Evolutionary conservation across 2,329 filamentous ascomycete genomes (phyloP).

Genomic region (Aspergillus sp.): DNA sequence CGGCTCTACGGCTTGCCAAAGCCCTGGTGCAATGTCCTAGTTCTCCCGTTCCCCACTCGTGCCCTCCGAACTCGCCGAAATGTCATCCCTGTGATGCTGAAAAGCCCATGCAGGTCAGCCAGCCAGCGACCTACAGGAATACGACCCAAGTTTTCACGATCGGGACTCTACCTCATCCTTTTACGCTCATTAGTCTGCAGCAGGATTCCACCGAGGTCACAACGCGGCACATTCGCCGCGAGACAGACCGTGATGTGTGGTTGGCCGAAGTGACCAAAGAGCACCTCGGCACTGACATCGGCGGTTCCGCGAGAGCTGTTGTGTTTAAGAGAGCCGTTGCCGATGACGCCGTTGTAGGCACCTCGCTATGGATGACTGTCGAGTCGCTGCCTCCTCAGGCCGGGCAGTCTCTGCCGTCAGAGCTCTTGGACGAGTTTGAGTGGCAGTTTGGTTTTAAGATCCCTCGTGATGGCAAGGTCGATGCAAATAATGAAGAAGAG

Average conservation of each 20-base stretch:
- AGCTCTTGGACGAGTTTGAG: slow-evolving; percentile 65
- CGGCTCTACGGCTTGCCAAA: slow-evolving; percentile 70
- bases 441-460: slow-evolving; percentile 89
- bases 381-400: slow-evolving; percentile 54
- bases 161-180: slow-evolving; percentile 86
- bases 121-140: slow-evolving; percentile 70
- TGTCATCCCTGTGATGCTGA: slow-evolving; percentile 74
- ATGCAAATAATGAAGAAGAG: slow-evolving; percentile 38
- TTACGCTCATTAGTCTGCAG: slow-evolving; percentile 73
- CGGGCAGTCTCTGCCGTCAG: slow-evolving; percentile 57
- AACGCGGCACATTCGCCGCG: slow-evolving; percentile 65
- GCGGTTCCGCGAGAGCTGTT: slow-evolving; percentile 66
- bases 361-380: slow-evolving; percentile 80
- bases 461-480: slow-evolving; percentile 55
- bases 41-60: slow-evolving; percentile 72
- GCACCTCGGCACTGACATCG: slow-evolving; percentile 64
- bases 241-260: slow-evolving; percentile 77
- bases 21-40: slow-evolving; percentile 75
- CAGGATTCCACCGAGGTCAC: slow-evolving; percentile 62
- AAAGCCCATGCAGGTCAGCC: slow-evolving; percentile 66
- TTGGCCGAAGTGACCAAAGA: slow-evolving; percentile 70
- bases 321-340: slow-evolving; percentile 82
- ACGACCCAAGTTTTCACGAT: slow-evolving; percentile 74
- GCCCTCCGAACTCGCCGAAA: slow-evolving; percentile 75
- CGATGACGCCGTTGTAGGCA: slow-evolving; percentile 62